Evolutionary conservation across 169 alveolate genomes (phyloP).

Genomic region (Condylostoma magnum): DNA sequence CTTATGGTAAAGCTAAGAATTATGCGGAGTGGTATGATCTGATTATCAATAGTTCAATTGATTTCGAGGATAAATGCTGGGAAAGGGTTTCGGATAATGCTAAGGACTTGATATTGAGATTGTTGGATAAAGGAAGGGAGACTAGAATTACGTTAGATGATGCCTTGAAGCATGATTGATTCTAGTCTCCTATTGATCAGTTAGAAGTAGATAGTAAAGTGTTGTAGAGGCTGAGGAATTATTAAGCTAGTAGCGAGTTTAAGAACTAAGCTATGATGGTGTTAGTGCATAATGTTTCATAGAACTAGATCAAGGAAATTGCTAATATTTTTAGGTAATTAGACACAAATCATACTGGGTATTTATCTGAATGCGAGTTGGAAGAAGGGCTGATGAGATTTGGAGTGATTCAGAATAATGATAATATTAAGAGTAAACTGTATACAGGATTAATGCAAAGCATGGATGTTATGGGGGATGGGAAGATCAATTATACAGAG

Average conservation of each 20-base stretch:
- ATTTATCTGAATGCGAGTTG: not conserved
- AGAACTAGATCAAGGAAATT: not conserved
- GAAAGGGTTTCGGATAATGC: not conserved
- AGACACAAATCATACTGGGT: slow-evolving; percentile 12
- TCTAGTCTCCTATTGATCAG: not conserved
- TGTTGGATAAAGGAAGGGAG: slow-evolving; percentile 56
- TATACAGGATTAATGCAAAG: not conserved
- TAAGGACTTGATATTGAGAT: slow-evolving; percentile 53
- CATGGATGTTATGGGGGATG: not conserved
- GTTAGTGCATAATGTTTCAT: not conserved
- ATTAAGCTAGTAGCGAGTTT: not conserved
- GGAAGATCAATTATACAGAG: slow-evolving; percentile 4
- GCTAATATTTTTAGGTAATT: not conserved
- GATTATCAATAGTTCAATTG: not conserved
- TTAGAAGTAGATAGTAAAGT: not conserved
- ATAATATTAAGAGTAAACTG: not conserved
- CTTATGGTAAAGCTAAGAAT: slow-evolving; percentile 43
- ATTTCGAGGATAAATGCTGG: not conserved
- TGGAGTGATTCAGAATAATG: not conserved
- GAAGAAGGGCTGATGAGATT: slow-evolving; percentile 1
- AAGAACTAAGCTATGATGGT: slow-evolving; percentile 15
- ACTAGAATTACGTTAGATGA: slow-evolving; percentile 63
- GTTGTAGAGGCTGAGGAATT: not conserved
- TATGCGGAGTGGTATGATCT: not conserved
- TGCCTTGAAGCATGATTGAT: slow-evolving; percentile 60